Conservation (phyloP, 2,329 filamentous ascomycete genomes). For the Beauveria asiatica region DNA sequence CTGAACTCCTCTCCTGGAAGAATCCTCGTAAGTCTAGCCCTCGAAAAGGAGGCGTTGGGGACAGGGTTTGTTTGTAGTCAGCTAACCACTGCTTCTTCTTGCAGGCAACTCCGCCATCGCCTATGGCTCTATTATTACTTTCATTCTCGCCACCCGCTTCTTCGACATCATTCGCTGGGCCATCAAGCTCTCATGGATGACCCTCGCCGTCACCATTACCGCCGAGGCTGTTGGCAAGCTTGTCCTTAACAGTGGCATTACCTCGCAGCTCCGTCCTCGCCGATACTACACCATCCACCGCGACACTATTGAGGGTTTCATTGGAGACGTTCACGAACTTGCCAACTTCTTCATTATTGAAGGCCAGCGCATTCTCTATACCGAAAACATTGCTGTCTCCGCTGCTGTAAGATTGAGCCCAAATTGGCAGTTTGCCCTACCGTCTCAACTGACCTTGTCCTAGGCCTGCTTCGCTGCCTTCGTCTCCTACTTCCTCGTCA, state of each 20-base stretch:
- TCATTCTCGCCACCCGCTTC: slow-evolving; percentile 57
- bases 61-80: not conserved
- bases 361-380: slow-evolving; percentile 58
- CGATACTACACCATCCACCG: slow-evolving; percentile 59
- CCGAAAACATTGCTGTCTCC: slow-evolving; percentile 56
- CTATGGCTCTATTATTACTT: slow-evolving; percentile 46
- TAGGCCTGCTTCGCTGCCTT: slow-evolving; percentile 54
- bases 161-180: slow-evolving; percentile 57
- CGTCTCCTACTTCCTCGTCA: slow-evolving; percentile 59
- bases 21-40: slow-evolving; percentile 49
- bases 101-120: slow-evolving; percentile 57
- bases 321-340: slow-evolving; percentile 58
- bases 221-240: slow-evolving; percentile 55
- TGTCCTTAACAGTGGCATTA: slow-evolving; percentile 51
- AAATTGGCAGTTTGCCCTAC: not conserved
- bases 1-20: slow-evolving; percentile 60
- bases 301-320: slow-evolving; percentile 50
- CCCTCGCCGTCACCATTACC: slow-evolving; percentile 49
- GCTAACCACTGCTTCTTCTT: slow-evolving; percentile 14
- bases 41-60: not conserved
- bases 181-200: slow-evolving; percentile 58
- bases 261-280: slow-evolving; percentile 57
- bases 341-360: slow-evolving; percentile 67
- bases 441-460: slow-evolving; percentile 13
- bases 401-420: slow-evolving; percentile 41